Base-by-base conservation (phyloP, 108 stramenopile species). In the Stephanodiscus triporus region DNA sequence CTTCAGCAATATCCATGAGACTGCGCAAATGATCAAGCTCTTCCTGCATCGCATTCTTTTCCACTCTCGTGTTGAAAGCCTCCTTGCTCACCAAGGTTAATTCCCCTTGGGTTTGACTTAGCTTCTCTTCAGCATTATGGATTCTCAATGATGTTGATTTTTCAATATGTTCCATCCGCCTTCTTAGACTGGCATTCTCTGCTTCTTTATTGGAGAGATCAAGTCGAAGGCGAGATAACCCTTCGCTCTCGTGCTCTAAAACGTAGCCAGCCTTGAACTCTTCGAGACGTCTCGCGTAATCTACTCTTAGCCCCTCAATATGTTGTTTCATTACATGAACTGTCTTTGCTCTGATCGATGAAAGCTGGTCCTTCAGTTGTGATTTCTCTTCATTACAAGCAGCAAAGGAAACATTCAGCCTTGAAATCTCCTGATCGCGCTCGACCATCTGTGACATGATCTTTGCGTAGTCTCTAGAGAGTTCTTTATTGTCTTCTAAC, bases 1-100 rank as follows among this genome's bases (percentile, higher is more conserved):
- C 70, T 61, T 82, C 63, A 9, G 81, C 75, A 60, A 76, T 75
- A 29, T 70, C 62, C 69, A 82, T 82, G 9, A 82, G 48, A 49
- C 73, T 66, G 26, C 75, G 74, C 17, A 82, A 60, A 67, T 82
- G 64, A 48, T 32, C 48, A 37, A 76, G 69, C 60, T 82, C 81
- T 22, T 43, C 49, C 48, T 76, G 64, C 65, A 82, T 63, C 24
- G 45, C 32, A 16, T 51, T 53, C 51, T 76, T 82, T 53, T 75
- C 74, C 10, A 66, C 53, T 43, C 48, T 64, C 23, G 68, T 59
- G n/a, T 55, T 76, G 23, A 47, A 59, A n/a, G 66, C 70, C 38
- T 71, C 70, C 23, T 67, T 50, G 14, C 60, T 66, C 34, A 70
- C 70, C 37, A 16, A 32, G 14, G 11, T 54, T 24, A 82, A 36